A percentile compares a stretch with the other conserved stretches of the same genome.
Conservation (phyloP, 805 yeast genomes). For the Soucietia sequanensis region DNA sequence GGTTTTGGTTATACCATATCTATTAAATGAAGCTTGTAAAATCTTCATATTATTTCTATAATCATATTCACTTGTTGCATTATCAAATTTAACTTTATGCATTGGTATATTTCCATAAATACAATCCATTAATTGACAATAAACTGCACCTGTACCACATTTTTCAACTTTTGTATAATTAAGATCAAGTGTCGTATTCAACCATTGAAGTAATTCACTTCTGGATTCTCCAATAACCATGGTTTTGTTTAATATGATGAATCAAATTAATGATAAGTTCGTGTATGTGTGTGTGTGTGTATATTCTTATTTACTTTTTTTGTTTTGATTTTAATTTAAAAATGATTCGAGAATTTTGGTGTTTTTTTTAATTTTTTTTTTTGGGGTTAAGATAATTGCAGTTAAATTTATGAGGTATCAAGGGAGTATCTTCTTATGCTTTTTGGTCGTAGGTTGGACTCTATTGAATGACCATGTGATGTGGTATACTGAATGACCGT, state of each 20-base stretch:
- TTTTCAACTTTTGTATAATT: conserved; percentile 80
- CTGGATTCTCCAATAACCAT: conserved; percentile 66
- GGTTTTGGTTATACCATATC: conserved; percentile 65
- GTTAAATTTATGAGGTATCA: too few species aligned
- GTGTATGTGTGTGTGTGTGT: too few species aligned
- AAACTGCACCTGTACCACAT: conserved; percentile 94
- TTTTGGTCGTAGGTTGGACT: too few species aligned
- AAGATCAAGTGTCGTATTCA: conserved; percentile 67
- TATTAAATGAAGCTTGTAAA: conserved; percentile 75
- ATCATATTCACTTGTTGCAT: conserved; percentile 69
- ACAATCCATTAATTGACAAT: conserved; percentile 88
- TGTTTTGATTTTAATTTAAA: too few species aligned
- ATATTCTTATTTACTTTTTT: too few species aligned
- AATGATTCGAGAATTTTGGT: neutral
- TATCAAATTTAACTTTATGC: conserved; percentile 67
- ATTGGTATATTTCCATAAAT: conserved; percentile 82
- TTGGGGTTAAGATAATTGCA: too few species aligned
- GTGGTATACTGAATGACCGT: too few species aligned
- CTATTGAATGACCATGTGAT: too few species aligned
- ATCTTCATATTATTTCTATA: conserved; percentile 79
- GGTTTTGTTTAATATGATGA: conserved; percentile 5
- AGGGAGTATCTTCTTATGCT: too few species aligned
- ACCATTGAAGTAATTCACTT: conserved; percentile 80
- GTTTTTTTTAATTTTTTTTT: neutral
- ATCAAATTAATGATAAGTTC: too few species aligned